Base-by-base conservation (phyloP, 495 filamentous ascomycete genomes). In the Penicillium longicatenatum region DNA sequence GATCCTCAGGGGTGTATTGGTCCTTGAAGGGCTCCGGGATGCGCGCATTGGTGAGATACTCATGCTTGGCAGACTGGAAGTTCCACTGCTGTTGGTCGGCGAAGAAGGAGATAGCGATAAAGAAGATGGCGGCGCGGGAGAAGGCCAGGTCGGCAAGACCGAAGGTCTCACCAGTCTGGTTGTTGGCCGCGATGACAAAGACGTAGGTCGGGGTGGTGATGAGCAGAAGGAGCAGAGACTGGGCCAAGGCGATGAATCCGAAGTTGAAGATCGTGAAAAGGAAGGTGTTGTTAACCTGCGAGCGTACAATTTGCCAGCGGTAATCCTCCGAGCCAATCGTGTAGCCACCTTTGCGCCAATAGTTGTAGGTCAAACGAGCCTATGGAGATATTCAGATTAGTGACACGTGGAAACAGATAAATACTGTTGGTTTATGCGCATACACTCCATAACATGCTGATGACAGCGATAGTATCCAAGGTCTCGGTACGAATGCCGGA, bases 331-430 rank as follows among this genome's bases (percentile, higher is more conserved):
- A 86, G 29, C 94, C 93, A 56, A 91, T 79, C 22, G 76, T 73
- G 70, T 98, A 99, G 17, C 95, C 95, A 19, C 95, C 95, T 72
- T 90, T 95, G 50, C 95, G 89, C 89, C 89, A 97, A 72, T 96
- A 99, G 74, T 99, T 99, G 82, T 82, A 97, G 3, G 94, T 96
- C 67, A 99, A 76, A 39, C 95, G 89, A 50, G 77, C 56, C 87
- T 90, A 65, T 37, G 20, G 21, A 9, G 17, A 37, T 8, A 45
- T 22, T 6, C 7, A n/a, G n/a, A n/a, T 65, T 53, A 63, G 60
- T 31, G 19, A 66, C 6, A 48, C 12, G 14, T 33, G 3, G 26
- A 6, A 16, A 26, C 22, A 8, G 24, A 10, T 20, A 6, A 54
- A 30, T 9, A 2, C 19, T 24, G 16, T 19, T 4, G 14, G 30